These are phyloP conservation scores for Phialophora tarda DNA, from an alignment of 2,329 filamentous ascomycete genomes.

Conservation along the genomic window DNA sequence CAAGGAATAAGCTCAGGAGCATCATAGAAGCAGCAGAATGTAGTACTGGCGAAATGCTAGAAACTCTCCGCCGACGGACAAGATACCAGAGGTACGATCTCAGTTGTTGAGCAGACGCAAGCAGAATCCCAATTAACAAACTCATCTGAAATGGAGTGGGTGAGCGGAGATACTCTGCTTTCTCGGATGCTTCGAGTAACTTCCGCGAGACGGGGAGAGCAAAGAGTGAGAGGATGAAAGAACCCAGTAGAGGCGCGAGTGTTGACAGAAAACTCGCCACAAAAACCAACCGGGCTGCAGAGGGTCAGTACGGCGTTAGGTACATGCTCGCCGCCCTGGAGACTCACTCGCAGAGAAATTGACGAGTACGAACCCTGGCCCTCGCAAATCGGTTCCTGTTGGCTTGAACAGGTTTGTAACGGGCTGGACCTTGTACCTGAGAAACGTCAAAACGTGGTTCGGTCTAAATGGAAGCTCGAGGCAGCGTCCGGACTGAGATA, in stretches of 20 bases:
- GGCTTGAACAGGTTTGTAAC: slow-evolving; percentile 4
- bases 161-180: slow-evolving; percentile 19
- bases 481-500: neutral
- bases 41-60: slow-evolving; percentile 22
- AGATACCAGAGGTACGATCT: slow-evolving; percentile 27
- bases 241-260: slow-evolving; percentile 31
- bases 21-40: slow-evolving; percentile 24
- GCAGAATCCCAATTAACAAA: slow-evolving; percentile 28
- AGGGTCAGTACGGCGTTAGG: neutral
- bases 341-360: slow-evolving; percentile 33
- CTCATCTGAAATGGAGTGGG: slow-evolving; percentile 34
- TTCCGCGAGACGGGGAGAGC: slow-evolving; percentile 17
- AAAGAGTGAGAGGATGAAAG: slow-evolving; percentile 28
- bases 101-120: slow-evolving; percentile 31
- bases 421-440: slow-evolving; percentile 16
- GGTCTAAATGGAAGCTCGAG: neutral
- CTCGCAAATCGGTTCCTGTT: neutral
- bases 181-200: slow-evolving; percentile 14
- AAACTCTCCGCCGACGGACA: slow-evolving; percentile 13
- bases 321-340: neutral
- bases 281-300: slow-evolving; percentile 25
- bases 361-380: slow-evolving; percentile 22
- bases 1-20: slow-evolving; percentile 20
- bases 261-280: slow-evolving; percentile 28
- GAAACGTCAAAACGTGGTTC: neutral